Conservation (phyloP, 306 rosid species). For the Prosopis cineraria region DNA sequence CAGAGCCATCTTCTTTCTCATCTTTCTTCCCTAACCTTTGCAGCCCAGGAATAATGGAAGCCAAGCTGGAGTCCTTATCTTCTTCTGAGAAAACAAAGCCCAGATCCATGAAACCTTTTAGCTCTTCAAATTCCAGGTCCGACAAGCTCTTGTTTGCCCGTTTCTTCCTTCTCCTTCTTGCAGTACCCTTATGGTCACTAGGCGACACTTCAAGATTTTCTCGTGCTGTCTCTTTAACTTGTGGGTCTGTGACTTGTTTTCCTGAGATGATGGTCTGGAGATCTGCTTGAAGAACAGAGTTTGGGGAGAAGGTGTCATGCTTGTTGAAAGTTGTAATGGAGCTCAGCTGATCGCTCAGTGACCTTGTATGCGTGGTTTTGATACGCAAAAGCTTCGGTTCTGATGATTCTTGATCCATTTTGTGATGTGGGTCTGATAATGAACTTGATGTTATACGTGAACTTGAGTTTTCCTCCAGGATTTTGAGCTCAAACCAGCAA, state of each 20-base stretch:
- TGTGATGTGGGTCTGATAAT: constrained; percentile 36
- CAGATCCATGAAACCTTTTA: constrained; percentile 88
- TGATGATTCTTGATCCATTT: constrained; percentile 30
- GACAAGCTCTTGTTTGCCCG: constrained; percentile 72
- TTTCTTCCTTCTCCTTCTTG: constrained; percentile 36
- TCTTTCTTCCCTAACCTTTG: constrained; percentile 63
- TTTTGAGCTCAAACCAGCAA: constrained; percentile 61
- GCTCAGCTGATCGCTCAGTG: constrained; percentile 70
- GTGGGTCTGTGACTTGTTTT: constrained; percentile 46
- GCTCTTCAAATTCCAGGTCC: constrained; percentile 84
- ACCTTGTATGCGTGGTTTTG: constrained; percentile 47
- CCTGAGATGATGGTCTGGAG: constrained; percentile 58
- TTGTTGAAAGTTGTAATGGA: constrained; percentile 48
- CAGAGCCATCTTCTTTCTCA: constrained; percentile 30
- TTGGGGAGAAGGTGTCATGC: constrained; percentile 47
- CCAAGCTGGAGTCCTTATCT: constrained; percentile 76
- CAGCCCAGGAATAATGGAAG: constrained; percentile 82
- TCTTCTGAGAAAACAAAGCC: constrained; percentile 88
- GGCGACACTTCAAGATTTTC: constrained; percentile 28
- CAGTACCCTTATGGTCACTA: constrained; percentile 33
- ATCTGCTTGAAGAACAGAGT: constrained; percentile 47
- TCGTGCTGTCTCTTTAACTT: constrained; percentile 29
- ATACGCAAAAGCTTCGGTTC: constrained; percentile 38
- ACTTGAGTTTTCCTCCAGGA: constrained; percentile 37
- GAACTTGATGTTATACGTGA: constrained; percentile 34